These are phyloP conservation scores for Aspergillus clavatus DNA, from an alignment of 2,329 filamentous ascomycete species.

Conservation along the genomic window DNA sequence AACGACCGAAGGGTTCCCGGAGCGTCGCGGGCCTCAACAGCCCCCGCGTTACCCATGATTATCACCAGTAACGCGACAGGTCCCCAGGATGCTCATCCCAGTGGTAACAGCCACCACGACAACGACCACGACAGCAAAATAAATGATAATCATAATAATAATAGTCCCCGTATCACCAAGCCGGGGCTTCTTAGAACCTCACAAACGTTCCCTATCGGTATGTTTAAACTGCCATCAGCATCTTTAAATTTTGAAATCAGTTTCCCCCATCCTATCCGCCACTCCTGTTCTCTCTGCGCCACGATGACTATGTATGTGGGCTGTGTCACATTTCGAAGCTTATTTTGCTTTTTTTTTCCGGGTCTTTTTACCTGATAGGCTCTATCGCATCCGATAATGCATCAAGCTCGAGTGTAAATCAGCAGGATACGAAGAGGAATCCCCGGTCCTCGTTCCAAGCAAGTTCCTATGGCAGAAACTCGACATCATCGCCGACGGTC, in stretches of 20 bases:
- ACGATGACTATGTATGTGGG: conserved; percentile 5
- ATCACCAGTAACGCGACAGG: conserved; percentile 19
- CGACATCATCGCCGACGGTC: conserved; percentile 21
- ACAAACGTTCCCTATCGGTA: conserved; percentile 25
- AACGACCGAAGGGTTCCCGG: conserved; percentile 14
- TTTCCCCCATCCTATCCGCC: conserved; percentile 5
- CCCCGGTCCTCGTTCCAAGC: conserved; percentile 14
- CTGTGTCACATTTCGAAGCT: not conserved
- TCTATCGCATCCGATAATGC: conserved; percentile 27
- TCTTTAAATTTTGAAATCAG: conserved; percentile 1
- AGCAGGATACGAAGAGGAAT: conserved; percentile 24
- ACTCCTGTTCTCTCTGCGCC: not conserved
- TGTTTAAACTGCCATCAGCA: conserved; percentile 7
- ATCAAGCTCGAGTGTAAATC: conserved; percentile 27
- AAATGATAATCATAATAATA: conserved; percentile 5
- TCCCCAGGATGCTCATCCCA: conserved; percentile 11
- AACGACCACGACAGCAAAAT: no score
- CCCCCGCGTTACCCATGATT: conserved; percentile 20
- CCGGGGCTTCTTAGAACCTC: conserved; percentile 16
- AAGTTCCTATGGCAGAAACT: conserved; percentile 22
- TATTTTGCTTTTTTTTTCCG: conserved; percentile 5
- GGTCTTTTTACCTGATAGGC: conserved; percentile 14
- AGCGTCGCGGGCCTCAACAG: conserved; percentile 22
- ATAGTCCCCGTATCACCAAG: conserved; percentile 9
- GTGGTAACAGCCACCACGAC: no score